phyloP scores from a whole-genome alignment of 208 protist genomes.

The Leishmania tropica region DNA sequence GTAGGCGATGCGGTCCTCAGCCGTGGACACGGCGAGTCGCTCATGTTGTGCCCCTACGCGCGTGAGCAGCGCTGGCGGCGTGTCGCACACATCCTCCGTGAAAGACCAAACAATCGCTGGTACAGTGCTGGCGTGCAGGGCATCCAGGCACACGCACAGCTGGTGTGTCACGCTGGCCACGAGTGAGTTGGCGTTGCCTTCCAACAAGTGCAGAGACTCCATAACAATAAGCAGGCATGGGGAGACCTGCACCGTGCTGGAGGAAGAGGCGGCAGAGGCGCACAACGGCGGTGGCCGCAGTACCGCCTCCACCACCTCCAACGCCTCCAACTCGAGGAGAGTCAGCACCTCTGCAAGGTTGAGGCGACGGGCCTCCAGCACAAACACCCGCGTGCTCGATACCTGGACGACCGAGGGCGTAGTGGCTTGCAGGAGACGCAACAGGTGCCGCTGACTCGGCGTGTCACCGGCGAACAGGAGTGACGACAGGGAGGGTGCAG shows the following conservation, averaged over 20 bases:
- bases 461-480: conserved; percentile 23
- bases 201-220: conserved; percentile 54
- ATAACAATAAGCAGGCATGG: conserved; percentile 44
- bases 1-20: conserved; percentile 33
- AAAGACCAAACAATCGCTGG: conserved; percentile 30
- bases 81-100: conserved; percentile 13
- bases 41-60: conserved; percentile 33
- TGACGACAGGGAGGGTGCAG: conserved; percentile 2
- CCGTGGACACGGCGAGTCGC: conserved; percentile 29
- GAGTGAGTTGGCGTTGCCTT: conserved; percentile 31
- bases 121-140: conserved; percentile 12
- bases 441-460: conserved; percentile 19
- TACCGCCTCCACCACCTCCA: conserved; percentile 36
- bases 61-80: conserved; percentile 7
- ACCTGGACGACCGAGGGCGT: conserved; percentile 16
- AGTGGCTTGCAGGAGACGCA: conserved; percentile 13
- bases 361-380: conserved; percentile 47
- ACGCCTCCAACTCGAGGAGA: conserved; percentile 49
- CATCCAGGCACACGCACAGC: conserved; percentile 52
- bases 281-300: conserved; percentile 29
- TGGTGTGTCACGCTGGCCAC: conserved; percentile 45
- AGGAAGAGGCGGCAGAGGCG: background rate
- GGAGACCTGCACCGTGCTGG: background rate
- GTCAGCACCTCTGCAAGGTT: conserved; percentile 50
- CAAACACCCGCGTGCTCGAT: conserved; percentile 4